phyloP scores from a whole-genome alignment of 805 yeast species.

The Pichia membranifaciens region DNA sequence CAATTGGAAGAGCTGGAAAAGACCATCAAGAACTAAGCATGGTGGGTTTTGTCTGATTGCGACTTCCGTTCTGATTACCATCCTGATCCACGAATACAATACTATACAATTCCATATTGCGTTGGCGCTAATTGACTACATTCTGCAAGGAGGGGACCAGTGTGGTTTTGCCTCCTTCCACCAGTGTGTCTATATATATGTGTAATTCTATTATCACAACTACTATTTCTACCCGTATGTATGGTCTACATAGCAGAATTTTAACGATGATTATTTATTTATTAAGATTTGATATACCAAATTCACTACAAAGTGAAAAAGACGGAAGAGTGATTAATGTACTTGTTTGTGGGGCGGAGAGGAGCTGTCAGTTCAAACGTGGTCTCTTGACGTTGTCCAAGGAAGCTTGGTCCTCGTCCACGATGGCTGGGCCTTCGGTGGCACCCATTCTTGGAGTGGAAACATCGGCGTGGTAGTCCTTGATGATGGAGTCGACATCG shows the following conservation, averaged over 20 bases:
- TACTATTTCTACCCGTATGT: too few species aligned
- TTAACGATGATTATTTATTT: slow-evolving; percentile 4
- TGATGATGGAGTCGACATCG: slow-evolving; percentile 95
- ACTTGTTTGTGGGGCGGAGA: too few species aligned
- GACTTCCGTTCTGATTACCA: too few species aligned
- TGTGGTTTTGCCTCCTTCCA: too few species aligned
- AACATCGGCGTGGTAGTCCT: slow-evolving; percentile 81
- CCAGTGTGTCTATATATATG: background rate
- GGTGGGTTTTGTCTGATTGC: too few species aligned
- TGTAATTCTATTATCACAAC: too few species aligned
- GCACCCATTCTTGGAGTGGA: slow-evolving; percentile 46
- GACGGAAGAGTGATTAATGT: too few species aligned
- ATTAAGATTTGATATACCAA: background rate
- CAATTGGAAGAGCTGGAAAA: slow-evolving; percentile 44
- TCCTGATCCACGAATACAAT: too few species aligned
- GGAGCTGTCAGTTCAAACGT: slow-evolving; percentile 20
- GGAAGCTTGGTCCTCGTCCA: slow-evolving; percentile 25
- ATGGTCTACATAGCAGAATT: background rate
- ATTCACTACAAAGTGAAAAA: too few species aligned
- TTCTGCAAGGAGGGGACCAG: background rate
- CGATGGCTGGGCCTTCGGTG: slow-evolving; percentile 25
- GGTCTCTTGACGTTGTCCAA: slow-evolving; percentile 31
- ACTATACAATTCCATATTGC: too few species aligned
- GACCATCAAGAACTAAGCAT: slow-evolving; percentile 31
- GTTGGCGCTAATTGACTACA: background rate